Evolutionary conservation across 805 yeast species (phyloP).

Genomic region (Yamadazyma kitorensis): DNA sequence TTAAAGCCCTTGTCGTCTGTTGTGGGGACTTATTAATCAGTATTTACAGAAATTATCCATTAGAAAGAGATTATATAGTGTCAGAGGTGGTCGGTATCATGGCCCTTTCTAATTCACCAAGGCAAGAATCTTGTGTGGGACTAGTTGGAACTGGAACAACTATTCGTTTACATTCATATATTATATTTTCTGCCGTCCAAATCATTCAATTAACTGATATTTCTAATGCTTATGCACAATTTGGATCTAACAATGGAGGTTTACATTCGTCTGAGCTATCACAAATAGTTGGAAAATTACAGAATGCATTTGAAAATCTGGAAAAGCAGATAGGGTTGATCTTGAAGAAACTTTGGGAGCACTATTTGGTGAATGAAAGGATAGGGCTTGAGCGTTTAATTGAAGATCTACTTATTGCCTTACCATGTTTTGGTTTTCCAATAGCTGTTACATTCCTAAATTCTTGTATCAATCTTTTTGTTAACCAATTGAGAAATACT

Average conservation of each 20-base stretch:
- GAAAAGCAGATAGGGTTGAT: neutral
- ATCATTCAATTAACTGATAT: constrained; percentile 1
- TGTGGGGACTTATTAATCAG: constrained; percentile 2
- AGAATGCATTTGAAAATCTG: too few relatives aligned
- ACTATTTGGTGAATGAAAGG: constrained; percentile 1
- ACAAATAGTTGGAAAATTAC: too few relatives aligned
- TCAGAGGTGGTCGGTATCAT: constrained; percentile 1
- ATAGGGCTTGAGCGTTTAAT: constrained; percentile 5
- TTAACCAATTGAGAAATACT: neutral
- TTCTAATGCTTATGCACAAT: neutral
- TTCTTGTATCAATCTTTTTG: neutral
- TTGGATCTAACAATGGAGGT: too few relatives aligned
- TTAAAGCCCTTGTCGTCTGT: neutral
- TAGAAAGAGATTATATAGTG: constrained; percentile 9
- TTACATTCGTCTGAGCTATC: too few relatives aligned
- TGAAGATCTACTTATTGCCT: constrained; percentile 2
- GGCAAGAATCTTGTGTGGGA: constrained; percentile 2
- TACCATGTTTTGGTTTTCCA: constrained; percentile 1
- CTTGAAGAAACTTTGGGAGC: neutral
- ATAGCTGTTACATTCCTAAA: neutral
- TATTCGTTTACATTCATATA: constrained; percentile 4
- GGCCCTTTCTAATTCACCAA: constrained; percentile 2
- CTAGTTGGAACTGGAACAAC: neutral
- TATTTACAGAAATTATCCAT: constrained; percentile 5
- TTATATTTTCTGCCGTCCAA: constrained; percentile 6